These are phyloP conservation scores for Rhododendron ferrugineum DNA, from an alignment of 148 eudicot genomes.

Conservation along the genomic window DNA sequence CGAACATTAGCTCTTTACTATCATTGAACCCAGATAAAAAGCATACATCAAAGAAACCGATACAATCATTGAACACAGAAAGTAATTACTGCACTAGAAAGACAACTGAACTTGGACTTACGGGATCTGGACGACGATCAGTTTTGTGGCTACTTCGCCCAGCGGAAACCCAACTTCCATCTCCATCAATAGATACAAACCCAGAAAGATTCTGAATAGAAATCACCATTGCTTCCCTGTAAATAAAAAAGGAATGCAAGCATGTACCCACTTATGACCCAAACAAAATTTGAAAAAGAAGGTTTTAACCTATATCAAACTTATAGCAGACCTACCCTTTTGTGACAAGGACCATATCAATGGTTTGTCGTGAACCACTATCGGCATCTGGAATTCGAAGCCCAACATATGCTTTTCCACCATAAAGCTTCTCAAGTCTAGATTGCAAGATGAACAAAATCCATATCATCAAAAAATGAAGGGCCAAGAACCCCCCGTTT, in stretches of 20 bases:
- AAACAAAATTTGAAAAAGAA: neutral
- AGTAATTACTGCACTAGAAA: neutral
- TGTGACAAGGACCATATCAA: constrained; percentile 67
- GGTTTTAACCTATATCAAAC: neutral
- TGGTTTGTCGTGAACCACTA: constrained; percentile 49
- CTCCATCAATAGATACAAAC: constrained; percentile 50
- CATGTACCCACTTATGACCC: neutral
- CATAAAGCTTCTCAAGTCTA: constrained; percentile 69
- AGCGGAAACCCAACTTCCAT: constrained; percentile 73
- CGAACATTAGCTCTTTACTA: neutral
- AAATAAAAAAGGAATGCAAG: neutral
- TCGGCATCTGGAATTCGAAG: constrained; percentile 87
- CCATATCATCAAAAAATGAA: neutral
- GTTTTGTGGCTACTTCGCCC: constrained; percentile 49
- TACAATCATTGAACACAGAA: neutral
- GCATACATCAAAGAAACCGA: neutral
- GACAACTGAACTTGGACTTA: constrained; percentile 24
- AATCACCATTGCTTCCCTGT: constrained; percentile 66
- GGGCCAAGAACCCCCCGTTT: neutral
- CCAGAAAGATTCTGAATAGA: constrained; percentile 66
- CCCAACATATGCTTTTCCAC: constrained; percentile 66
- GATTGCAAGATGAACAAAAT: constrained; percentile 3
- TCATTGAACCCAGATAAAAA: neutral
- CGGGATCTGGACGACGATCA: constrained; percentile 67
- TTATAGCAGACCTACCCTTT: constrained; percentile 34